A percentile compares a stretch with the other conserved stretches of the same genome.
phyloP scores from a whole-genome alignment of 2,329 filamentous ascomycete genomes.

The Pseudogymnoascus sp. region DNA sequence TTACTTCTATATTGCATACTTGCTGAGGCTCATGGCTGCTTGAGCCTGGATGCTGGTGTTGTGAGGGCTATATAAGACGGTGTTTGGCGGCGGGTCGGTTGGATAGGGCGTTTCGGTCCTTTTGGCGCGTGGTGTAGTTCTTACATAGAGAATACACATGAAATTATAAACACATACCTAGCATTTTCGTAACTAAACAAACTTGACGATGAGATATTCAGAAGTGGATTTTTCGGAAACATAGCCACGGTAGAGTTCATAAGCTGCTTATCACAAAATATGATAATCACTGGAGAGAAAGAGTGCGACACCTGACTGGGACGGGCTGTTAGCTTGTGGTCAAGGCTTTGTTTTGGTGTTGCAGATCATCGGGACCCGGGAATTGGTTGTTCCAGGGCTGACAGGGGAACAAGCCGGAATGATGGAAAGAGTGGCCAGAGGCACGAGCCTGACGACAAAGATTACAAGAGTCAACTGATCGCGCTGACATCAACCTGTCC shows the following conservation, averaged over 20 bases:
- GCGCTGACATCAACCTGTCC: background rate
- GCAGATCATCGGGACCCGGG: background rate
- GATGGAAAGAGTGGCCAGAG: constrained; percentile 4
- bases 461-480: constrained; percentile 4
- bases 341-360: constrained; percentile 1
- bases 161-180: background rate
- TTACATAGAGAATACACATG: background rate
- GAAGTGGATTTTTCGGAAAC: background rate
- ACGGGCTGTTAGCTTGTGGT: background rate
- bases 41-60: background rate
- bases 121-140: background rate
- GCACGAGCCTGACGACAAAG: constrained; percentile 3
- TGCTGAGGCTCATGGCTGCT: background rate
- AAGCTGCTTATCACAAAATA: background rate
- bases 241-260: background rate
- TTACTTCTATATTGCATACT: constrained; percentile 3
- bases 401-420: constrained; percentile 6
- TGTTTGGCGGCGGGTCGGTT: background rate
- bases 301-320: background rate
- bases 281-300: background rate
- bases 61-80: background rate
- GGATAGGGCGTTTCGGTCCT: background rate
- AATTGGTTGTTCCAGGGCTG: constrained; percentile 4
- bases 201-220: background rate
- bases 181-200: background rate